Percentiles rank a stretch among this genome's conserved stretches.
phyloP scores from a whole-genome alignment of 163 green algal species.

The Trebouxiophyceae sp. region DNA sequence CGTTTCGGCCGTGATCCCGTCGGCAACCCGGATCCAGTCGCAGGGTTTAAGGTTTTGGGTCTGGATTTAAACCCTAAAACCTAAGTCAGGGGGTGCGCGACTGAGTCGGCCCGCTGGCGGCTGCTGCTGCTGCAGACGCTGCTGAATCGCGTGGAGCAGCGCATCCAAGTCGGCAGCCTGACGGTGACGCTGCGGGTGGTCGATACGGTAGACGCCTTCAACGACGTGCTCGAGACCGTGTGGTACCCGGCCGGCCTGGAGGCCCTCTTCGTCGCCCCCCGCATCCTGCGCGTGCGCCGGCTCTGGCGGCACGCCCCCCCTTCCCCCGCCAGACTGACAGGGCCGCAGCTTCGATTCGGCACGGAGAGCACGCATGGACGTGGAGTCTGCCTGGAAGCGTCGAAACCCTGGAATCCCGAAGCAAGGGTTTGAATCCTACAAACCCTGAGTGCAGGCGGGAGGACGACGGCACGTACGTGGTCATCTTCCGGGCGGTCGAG shows the following conservation, averaged over 20 bases:
- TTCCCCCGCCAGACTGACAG: no score
- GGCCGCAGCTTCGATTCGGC: no score
- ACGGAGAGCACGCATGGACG: no score
- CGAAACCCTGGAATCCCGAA: no score
- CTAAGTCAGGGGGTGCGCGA: no score
- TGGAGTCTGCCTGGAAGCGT: no score
- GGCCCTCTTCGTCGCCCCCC: conserved; percentile 18
- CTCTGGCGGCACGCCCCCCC: neutral
- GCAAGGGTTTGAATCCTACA: no score
- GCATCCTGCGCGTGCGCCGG: neutral
- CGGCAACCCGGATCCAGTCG: no score
- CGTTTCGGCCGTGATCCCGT: no score
- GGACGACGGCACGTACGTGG: conserved; percentile 38
- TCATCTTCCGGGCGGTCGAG: conserved; percentile 29
- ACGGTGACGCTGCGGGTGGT: neutral
- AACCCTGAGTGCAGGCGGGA: conserved; percentile 23
- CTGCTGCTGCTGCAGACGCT: neutral
- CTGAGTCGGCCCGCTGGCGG: no score
- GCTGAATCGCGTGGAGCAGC: neutral
- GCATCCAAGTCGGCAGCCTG: neutral
- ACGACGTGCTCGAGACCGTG: neutral
- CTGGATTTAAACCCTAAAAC: no score
- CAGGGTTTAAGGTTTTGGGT: no score
- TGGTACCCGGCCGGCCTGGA: neutral
- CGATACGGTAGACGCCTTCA: conserved; percentile 10